A percentile compares a stretch with the other conserved stretches of the same genome.
Conservation (phyloP, 1,139 yeast species). For the Kazachstania sp. region DNA sequence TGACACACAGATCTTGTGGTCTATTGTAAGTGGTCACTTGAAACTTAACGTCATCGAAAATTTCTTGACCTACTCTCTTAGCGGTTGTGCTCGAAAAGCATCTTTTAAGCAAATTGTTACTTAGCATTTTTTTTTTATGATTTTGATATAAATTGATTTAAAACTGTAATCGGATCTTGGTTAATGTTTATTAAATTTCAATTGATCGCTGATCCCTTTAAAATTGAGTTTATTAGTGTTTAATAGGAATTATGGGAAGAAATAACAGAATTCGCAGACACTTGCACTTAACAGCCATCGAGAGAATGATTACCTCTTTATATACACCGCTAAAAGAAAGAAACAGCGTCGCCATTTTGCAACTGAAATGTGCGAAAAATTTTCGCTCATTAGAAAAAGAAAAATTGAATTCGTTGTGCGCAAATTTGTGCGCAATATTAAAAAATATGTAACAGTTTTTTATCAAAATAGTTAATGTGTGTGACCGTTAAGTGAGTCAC, state of each 20-base stretch:
- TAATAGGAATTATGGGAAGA: not conserved
- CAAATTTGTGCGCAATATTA: not conserved
- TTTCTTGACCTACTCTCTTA: conserved; percentile 5
- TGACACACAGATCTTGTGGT: conserved; percentile 26
- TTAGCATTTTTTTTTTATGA: not conserved
- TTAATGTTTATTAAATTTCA: not conserved
- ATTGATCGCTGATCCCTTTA: not conserved
- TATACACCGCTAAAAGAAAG: not conserved
- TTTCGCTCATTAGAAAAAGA: not conserved
- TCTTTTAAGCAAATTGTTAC: conserved; percentile 15
- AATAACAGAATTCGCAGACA: conserved; percentile 8
- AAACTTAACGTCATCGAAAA: conserved; percentile 9
- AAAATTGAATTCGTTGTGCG: not conserved
- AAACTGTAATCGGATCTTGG: not conserved
- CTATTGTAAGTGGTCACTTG: conserved; percentile 32
- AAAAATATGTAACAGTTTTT: no score
- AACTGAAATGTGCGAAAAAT: not conserved
- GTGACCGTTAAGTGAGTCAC: conserved; percentile 16
- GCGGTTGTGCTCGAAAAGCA: conserved; percentile 11
- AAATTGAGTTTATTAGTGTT: no score
- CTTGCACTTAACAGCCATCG: conserved; percentile 15
- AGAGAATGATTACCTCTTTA: not conserved
- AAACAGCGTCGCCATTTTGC: conserved; percentile 1
- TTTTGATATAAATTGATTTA: not conserved
- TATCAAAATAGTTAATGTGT: not conserved